Conservation (phyloP, 345 rosid genomes). For the Euphorbia pulcherrima region DNA sequence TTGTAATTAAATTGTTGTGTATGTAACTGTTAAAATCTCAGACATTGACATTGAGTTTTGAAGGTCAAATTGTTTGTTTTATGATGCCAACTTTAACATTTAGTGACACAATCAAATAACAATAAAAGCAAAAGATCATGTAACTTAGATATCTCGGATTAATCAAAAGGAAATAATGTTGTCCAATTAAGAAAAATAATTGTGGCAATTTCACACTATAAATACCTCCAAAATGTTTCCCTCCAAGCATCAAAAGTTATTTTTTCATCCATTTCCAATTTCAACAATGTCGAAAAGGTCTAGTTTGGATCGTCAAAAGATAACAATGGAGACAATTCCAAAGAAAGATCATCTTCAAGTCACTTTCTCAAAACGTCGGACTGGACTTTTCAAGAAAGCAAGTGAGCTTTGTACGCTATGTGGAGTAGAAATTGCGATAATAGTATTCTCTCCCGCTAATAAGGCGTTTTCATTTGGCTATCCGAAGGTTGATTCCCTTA, state of each 20-base stretch:
- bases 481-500: conserved; percentile 10
- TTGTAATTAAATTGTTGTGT: too few relatives aligned
- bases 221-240: background rate
- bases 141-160: background rate
- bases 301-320: conserved; percentile 27
- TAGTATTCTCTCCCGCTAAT: conserved; percentile 26
- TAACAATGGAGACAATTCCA: conserved; percentile 22
- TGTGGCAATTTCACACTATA: background rate
- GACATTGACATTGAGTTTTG: background rate
- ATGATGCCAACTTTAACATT: too few relatives aligned
- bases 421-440: conserved; percentile 23
- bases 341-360: conserved; percentile 30
- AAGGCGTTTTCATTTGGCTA: conserved; percentile 27
- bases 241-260: background rate
- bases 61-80: too few relatives aligned
- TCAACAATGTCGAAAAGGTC: conserved; percentile 16
- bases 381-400: conserved; percentile 28
- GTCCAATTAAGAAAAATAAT: background rate
- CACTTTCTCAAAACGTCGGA: conserved; percentile 22
- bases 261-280: background rate
- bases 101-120: too few relatives aligned
- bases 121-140: too few relatives aligned
- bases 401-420: conserved; percentile 28
- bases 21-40: too few relatives aligned
- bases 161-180: too few relatives aligned